Percentiles rank a stretch among this genome's conserved stretches.
Evolutionary conservation across 495 filamentous ascomycete genomes (phyloP).

Genomic region (Evansstolkia leycettana): DNA sequence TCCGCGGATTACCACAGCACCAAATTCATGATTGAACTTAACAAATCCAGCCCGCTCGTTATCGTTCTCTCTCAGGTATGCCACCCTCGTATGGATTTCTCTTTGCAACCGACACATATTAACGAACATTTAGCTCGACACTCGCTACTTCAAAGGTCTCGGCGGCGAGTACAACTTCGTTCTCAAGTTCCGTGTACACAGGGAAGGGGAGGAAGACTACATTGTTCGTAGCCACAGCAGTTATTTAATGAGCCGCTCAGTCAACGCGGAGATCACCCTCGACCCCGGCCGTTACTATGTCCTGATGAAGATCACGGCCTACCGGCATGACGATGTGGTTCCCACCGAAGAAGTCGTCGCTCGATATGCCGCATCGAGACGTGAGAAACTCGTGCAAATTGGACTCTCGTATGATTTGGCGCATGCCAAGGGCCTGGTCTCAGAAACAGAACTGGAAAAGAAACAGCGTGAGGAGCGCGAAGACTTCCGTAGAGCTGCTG

Average conservation of each 20-base stretch:
- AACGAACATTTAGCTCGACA: slow-evolving; percentile 45
- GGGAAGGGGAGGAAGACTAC: slow-evolving; percentile 70
- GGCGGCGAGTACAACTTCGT: slow-evolving; percentile 71
- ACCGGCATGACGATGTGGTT: slow-evolving; percentile 31
- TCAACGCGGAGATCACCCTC: slow-evolving; percentile 70
- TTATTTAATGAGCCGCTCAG: slow-evolving; percentile 62
- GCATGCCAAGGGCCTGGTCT: slow-evolving; percentile 60
- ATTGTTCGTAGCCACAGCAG: slow-evolving; percentile 66
- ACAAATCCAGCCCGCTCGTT: slow-evolving; percentile 55
- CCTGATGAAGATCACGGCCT: slow-evolving; percentile 67
- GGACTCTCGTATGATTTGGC: slow-evolving; percentile 77
- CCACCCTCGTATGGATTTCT: neutral
- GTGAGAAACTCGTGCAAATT: slow-evolving; percentile 74
- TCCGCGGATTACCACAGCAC: slow-evolving; percentile 73
- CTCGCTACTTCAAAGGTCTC: slow-evolving; percentile 74
- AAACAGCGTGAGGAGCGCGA: slow-evolving; percentile 28
- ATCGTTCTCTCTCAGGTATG: slow-evolving; percentile 62
- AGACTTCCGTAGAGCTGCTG: slow-evolving; percentile 29
- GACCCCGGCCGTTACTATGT: slow-evolving; percentile 74
- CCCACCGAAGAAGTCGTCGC: slow-evolving; percentile 60
- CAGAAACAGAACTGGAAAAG: slow-evolving; percentile 56
- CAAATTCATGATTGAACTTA: slow-evolving; percentile 62
- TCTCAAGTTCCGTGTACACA: slow-evolving; percentile 72
- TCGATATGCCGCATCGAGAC: slow-evolving; percentile 43
- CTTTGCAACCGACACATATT: neutral